Evolutionary conservation across 345 rosid species (phyloP).

Genomic region (Gossypium herbaceum): DNA sequence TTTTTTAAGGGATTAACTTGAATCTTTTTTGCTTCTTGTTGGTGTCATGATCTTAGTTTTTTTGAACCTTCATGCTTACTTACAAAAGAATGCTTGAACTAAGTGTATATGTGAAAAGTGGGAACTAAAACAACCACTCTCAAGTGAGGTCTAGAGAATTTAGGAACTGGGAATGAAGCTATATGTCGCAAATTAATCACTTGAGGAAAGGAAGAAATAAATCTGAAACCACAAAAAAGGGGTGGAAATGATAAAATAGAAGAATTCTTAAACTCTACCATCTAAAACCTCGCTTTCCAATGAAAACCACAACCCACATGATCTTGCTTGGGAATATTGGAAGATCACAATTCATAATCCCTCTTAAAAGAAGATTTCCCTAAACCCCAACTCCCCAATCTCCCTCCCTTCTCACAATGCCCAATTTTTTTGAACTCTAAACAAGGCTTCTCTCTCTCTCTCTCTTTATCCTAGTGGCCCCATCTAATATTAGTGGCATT

Average conservation of each 20-base stretch:
- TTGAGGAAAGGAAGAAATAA: background rate
- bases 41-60: constrained; percentile 12
- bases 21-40: too few relatives aligned
- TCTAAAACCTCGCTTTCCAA: constrained; percentile 37
- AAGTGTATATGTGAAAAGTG: background rate
- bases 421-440: constrained; percentile 19
- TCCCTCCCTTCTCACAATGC: constrained; percentile 18
- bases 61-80: constrained; percentile 9
- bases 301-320: constrained; percentile 47
- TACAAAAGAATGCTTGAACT: background rate
- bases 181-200: constrained; percentile 17
- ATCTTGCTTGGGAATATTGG: constrained; percentile 45
- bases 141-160: background rate
- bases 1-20: background rate
- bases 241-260: background rate
- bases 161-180: background rate
- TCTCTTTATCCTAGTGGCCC: background rate
- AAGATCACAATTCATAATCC: constrained; percentile 28
- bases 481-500: constrained; percentile 11
- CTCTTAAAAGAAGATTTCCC: constrained; percentile 31
- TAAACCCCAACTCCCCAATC: constrained; percentile 16
- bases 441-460: constrained; percentile 12
- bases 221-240: constrained; percentile 23
- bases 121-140: background rate
- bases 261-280: background rate